Percentiles rank a stretch among this genome's conserved stretches.
phyloP scores from a whole-genome alignment of 306 rosid genomes.

The Pyrus communis region DNA sequence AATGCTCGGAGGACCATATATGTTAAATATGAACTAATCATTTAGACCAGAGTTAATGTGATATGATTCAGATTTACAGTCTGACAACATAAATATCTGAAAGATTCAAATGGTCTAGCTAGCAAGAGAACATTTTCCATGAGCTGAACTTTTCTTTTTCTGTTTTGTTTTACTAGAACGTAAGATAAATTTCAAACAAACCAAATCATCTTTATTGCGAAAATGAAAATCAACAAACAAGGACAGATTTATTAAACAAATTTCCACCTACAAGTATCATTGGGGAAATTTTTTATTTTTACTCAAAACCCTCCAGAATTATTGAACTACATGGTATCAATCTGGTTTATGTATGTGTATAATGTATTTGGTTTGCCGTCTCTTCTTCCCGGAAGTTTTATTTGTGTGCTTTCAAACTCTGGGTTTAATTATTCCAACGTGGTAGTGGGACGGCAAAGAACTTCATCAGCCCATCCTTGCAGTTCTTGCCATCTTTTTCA shows the following conservation, averaged over 20 bases:
- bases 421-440: background rate
- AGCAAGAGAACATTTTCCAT: background rate
- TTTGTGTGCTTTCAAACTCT: background rate
- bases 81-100: background rate
- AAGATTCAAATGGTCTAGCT: accelerated
- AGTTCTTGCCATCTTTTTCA: conserved; percentile 30
- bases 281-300: background rate
- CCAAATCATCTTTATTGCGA: background rate
- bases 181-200: background rate
- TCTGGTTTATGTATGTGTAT: background rate
- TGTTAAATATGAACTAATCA: background rate
- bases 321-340: background rate
- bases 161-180: background rate
- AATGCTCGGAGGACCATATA: too few relatives aligned
- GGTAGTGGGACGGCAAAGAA: conserved; percentile 30
- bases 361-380: too few relatives aligned
- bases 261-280: background rate
- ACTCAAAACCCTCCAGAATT: background rate
- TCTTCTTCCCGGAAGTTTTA: background rate
- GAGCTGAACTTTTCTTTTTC: background rate
- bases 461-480: conserved; percentile 49
- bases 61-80: background rate
- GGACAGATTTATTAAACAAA: background rate
- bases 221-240: background rate
- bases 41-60: background rate